Conservation (phyloP, 352 stramenopile species). For the Halophytophthora batemanensis region DNA sequence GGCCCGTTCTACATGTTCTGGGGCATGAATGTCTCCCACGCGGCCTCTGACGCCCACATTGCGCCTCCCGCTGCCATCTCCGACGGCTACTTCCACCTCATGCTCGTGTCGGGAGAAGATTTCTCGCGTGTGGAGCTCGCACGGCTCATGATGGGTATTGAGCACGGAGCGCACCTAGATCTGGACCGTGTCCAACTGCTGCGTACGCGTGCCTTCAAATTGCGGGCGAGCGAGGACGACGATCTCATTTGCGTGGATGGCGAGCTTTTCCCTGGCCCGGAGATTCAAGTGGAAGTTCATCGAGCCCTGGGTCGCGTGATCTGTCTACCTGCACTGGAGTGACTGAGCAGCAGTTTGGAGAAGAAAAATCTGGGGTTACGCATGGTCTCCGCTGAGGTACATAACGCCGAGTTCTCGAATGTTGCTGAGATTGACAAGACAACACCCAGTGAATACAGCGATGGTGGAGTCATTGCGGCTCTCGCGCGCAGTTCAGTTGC, state of each 20-base stretch:
- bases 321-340: slow-evolving; percentile 21
- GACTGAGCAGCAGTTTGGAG: background rate
- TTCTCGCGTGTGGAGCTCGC: slow-evolving; percentile 35
- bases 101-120: slow-evolving; percentile 41
- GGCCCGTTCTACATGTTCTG: slow-evolving; percentile 62
- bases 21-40: slow-evolving; percentile 55
- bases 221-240: slow-evolving; percentile 24
- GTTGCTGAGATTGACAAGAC: too few relatives aligned
- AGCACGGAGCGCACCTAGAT: slow-evolving; percentile 46
- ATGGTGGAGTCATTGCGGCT: too few relatives aligned
- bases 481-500: too few relatives aligned
- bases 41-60: slow-evolving; percentile 39
- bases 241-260: slow-evolving; percentile 65
- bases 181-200: slow-evolving; percentile 43
- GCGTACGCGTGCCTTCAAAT: slow-evolving; percentile 57
- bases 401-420: too few relatives aligned
- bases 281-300: slow-evolving; percentile 48
- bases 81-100: slow-evolving; percentile 62
- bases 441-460: too few relatives aligned
- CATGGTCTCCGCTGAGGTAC: too few relatives aligned
- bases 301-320: slow-evolving; percentile 43
- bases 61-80: slow-evolving; percentile 41
- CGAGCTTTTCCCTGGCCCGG: slow-evolving; percentile 44
- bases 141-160: slow-evolving; percentile 50
- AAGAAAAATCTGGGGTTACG: too few relatives aligned